Conservation (phyloP, 75 land plant species). For the Sequoia sempervirens region DNA sequence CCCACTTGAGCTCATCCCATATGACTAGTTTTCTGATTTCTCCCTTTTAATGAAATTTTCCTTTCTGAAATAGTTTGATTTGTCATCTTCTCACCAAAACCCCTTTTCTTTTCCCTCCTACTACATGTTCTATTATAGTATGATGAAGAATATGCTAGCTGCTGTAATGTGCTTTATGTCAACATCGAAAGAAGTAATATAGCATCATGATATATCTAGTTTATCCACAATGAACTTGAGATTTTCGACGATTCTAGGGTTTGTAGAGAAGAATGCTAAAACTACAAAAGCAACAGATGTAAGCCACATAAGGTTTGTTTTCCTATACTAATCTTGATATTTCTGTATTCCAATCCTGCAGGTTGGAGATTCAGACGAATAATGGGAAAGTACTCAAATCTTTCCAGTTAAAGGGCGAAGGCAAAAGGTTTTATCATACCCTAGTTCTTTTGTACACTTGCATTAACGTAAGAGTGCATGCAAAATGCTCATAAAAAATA, state of each 20-base stretch:
- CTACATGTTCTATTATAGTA: not conserved
- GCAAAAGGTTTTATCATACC: conserved; percentile 24
- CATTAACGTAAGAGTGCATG: not conserved
- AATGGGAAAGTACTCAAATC: conserved; percentile 51
- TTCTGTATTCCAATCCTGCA: conserved; percentile 20
- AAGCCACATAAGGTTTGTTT: not conserved
- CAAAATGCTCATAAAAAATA: not conserved
- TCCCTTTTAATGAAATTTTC: not conserved
- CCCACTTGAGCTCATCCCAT: not conserved
- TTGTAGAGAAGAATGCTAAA: not conserved
- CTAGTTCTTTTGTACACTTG: not conserved
- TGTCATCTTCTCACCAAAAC: not conserved
- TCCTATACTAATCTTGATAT: not conserved
- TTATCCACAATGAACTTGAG: not conserved
- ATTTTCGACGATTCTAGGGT: not conserved
- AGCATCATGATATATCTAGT: not conserved
- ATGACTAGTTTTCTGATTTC: conserved; percentile 1
- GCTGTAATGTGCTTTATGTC: not conserved
- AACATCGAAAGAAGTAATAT: not conserved
- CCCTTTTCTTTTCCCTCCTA: not conserved
- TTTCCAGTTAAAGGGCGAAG: conserved; percentile 54
- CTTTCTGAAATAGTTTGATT: not conserved
- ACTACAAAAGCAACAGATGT: not conserved
- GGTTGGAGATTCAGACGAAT: conserved; percentile 51
- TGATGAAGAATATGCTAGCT: not conserved